Evolutionary conservation across 108 stramenopile species (phyloP), one percentile per base, ranked within the genome.

Genomic region (Craspedostauros australis): DNA sequence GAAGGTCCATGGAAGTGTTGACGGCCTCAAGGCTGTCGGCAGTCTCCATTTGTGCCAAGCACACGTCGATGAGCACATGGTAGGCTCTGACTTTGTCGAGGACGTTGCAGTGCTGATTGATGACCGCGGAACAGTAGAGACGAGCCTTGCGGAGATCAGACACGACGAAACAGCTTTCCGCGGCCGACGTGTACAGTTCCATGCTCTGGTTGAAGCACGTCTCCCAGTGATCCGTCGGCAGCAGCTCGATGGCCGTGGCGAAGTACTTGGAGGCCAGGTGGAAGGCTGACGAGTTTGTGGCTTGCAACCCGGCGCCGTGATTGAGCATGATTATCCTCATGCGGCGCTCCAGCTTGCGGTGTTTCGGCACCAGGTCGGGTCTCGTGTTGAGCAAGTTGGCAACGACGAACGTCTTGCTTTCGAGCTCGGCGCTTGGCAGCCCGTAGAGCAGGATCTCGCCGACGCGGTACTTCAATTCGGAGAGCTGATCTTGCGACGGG

Each of bases 331-430:
- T n/a, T n/a, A n/a, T n/a, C n/a, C n/a, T n/a, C n/a, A n/a, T n/a
- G 34, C 21, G 7, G 50, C 50, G 27, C n/a, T 36, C 19, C 27
- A 52, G 19, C 36, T 28, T 25, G 27, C n/a, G n/a, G n/a, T n/a
- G n/a, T n/a, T n/a, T n/a, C n/a, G n/a, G n/a, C n/a, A n/a, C n/a
- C n/a, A n/a, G n/a, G n/a, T n/a, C n/a, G n/a, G n/a, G n/a, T n/a
- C n/a, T n/a, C n/a, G n/a, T n/a, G n/a, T 36, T 33, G 5, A 52
- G 6, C 5, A 52, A 15, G 7, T 52, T 52, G 38, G 26, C 50
- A 31, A 52, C 50, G 9, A 52, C 50, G 9, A 52, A 52, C 15
- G 37, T 52, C 5, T 14, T 28, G 3, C 16, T 14, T 15, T 33
- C 33, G 5, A 52, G 5, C 11, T 52, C 50, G 36, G 31, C 15